phyloP scores from a whole-genome alignment of 495 filamentous ascomycete genomes.

The Cryomyces minteri region DNA sequence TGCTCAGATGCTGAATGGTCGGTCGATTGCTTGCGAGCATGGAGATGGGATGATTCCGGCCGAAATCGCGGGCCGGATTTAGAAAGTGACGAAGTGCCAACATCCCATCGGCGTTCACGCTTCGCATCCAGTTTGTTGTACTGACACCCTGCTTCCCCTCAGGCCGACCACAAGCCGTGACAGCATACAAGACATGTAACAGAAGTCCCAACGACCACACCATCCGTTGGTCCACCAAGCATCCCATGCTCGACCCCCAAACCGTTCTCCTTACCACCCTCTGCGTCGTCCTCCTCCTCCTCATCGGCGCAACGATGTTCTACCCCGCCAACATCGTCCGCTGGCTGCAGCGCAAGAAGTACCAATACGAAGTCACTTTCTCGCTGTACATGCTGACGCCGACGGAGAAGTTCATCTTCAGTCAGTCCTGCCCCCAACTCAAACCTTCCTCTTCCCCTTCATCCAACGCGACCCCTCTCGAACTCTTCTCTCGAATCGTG shows the following conservation, averaged over 20 bases:
- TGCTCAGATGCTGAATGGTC: neutral
- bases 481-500: neutral
- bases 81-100: too few relatives aligned
- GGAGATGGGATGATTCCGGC: too few relatives aligned
- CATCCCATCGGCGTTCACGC: too few relatives aligned
- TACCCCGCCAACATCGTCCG: slow-evolving; percentile 29
- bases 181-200: too few relatives aligned
- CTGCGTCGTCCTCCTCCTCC: slow-evolving; percentile 10
- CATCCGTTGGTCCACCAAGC: too few relatives aligned
- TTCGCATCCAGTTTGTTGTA: too few relatives aligned
- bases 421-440: slow-evolving; percentile 27
- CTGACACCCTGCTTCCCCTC: too few relatives aligned
- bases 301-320: slow-evolving; percentile 15
- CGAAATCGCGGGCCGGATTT: too few relatives aligned
- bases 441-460: neutral
- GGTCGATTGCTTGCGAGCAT: too few relatives aligned
- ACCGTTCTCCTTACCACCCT: slow-evolving; percentile 3
- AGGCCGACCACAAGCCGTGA: too few relatives aligned
- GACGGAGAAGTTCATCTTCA: slow-evolving; percentile 73
- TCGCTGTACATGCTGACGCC: slow-evolving; percentile 74
- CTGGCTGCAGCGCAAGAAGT: slow-evolving; percentile 60
- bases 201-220: too few relatives aligned
- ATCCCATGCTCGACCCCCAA: too few relatives aligned
- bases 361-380: slow-evolving; percentile 77
- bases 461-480: neutral